phyloP scores from a whole-genome alignment of 306 rosid genomes.

The Hippophae gyantsensis region DNA sequence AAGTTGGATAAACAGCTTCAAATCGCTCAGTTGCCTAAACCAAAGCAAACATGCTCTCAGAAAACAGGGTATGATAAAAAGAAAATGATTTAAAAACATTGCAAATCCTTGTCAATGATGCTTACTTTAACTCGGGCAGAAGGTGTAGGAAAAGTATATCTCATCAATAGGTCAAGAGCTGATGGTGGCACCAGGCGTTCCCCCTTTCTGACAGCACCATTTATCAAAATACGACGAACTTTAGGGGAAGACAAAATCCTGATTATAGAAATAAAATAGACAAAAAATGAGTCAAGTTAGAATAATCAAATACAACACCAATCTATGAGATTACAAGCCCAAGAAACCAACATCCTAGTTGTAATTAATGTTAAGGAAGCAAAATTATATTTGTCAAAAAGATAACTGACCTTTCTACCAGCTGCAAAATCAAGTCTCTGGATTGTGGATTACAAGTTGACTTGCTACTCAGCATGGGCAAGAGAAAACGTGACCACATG shows the following conservation, averaged over 20 bases:
- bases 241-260: slow-evolving; percentile 51
- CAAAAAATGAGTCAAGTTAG: neutral
- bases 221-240: slow-evolving; percentile 62
- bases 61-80: neutral
- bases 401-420: slow-evolving; percentile 63
- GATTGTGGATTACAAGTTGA: slow-evolving; percentile 66
- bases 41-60: slow-evolving; percentile 13
- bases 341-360: too few relatives aligned
- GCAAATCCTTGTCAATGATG: slow-evolving; percentile 11
- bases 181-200: slow-evolving; percentile 75
- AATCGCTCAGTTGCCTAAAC: slow-evolving; percentile 84
- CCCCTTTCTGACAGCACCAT: slow-evolving; percentile 80
- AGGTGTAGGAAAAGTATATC: slow-evolving; percentile 54
- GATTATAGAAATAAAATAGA: neutral
- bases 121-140: slow-evolving; percentile 67
- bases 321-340: slow-evolving; percentile 19
- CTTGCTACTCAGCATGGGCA: slow-evolving; percentile 59
- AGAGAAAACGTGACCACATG: slow-evolving; percentile 70
- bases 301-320: neutral
- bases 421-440: slow-evolving; percentile 80
- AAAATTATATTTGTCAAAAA: neutral
- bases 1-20: slow-evolving; percentile 61
- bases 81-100: slow-evolving; percentile 2
- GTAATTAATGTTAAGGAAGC: neutral
- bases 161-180: slow-evolving; percentile 56